Percentiles rank a stretch among this genome's conserved stretches.
These are phyloP conservation scores for Calendula officinalis DNA, from an alignment of 129 eudicot genomes.

Conservation along the genomic window DNA sequence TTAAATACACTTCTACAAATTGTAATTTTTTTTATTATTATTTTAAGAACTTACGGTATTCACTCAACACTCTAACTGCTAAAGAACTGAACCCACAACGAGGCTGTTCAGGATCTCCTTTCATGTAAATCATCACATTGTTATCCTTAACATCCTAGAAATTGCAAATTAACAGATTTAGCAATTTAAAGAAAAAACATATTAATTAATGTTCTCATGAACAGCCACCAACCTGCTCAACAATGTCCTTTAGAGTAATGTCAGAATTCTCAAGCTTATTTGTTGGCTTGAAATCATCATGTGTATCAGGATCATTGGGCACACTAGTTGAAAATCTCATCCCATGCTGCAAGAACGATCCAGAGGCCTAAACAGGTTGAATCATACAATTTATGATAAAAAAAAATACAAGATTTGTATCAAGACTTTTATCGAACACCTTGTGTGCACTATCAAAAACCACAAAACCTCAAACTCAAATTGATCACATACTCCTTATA, in stretches of 20 bases:
- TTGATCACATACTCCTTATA: no score
- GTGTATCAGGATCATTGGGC: conserved; percentile 86
- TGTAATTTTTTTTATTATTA: no score
- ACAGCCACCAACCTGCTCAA: conserved; percentile 70
- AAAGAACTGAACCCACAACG: conserved; percentile 98
- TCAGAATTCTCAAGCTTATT: conserved; percentile 62
- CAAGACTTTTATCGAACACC: not conserved
- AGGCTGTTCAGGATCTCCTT: conserved; percentile 93
- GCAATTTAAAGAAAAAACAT: conserved; percentile 1
- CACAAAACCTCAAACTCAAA: no score
- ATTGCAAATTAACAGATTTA: conserved; percentile 18
- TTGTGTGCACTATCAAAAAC: no score
- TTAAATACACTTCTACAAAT: not conserved
- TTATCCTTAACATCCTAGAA: conserved; percentile 90
- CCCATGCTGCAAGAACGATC: conserved; percentile 48
- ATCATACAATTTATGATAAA: not conserved
- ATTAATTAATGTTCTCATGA: not conserved
- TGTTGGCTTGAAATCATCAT: conserved; percentile 88
- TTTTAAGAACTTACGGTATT: conserved; percentile 79
- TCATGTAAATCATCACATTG: conserved; percentile 95
- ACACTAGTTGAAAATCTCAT: conserved; percentile 58
- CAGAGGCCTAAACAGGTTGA: conserved; percentile 39
- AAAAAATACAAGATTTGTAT: not conserved
- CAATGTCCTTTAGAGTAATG: conserved; percentile 61
- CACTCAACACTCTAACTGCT: conserved; percentile 86